These are phyloP conservation scores for Lepiota subincarnata DNA, from an alignment of 768 basidiomycete genomes.

Conservation along the genomic window DNA sequence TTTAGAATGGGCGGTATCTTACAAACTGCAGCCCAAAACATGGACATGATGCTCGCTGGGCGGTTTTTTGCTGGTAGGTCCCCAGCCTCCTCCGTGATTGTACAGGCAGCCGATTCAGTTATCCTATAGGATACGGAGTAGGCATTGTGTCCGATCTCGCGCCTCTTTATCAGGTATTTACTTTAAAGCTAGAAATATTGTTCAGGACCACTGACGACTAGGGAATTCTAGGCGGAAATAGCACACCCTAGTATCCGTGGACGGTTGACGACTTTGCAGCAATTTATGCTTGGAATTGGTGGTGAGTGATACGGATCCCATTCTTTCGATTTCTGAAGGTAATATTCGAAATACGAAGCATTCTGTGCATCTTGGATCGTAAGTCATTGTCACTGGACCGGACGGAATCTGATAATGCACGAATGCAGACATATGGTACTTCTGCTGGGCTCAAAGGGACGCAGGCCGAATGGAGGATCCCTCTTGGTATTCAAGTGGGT, in stretches of 20 bases:
- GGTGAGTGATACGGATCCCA: slow-evolving; percentile 19
- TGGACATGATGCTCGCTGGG: slow-evolving; percentile 46
- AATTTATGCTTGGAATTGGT: slow-evolving; percentile 50
- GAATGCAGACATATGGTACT: slow-evolving; percentile 34
- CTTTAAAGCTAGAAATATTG: too few species aligned
- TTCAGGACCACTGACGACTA: too few species aligned
- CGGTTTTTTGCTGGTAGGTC: slow-evolving; percentile 44
- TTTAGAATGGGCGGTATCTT: slow-evolving; percentile 39
- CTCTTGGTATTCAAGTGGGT: slow-evolving; percentile 38
- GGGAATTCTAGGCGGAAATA: slow-evolving; percentile 39
- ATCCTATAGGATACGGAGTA: slow-evolving; percentile 31
- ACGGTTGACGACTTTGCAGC: slow-evolving; percentile 48
- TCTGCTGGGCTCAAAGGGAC: slow-evolving; percentile 33
- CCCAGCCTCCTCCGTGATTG: not conserved
- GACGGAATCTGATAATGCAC: not conserved
- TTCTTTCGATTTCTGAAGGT: not conserved
- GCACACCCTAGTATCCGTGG: slow-evolving; percentile 55
- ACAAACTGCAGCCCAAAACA: slow-evolving; percentile 42
- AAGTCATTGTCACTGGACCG: slow-evolving; percentile 9
- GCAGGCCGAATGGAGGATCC: slow-evolving; percentile 47
- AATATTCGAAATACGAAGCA: slow-evolving; percentile 19
- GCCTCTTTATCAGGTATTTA: slow-evolving; percentile 44
- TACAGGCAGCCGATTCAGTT: not conserved
- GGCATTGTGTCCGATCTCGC: slow-evolving; percentile 48
- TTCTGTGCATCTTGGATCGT: slow-evolving; percentile 48